These are phyloP conservation scores for Typha latifolia DNA, from an alignment of 176 grass and related monocot genomes.

Conservation along the genomic window DNA sequence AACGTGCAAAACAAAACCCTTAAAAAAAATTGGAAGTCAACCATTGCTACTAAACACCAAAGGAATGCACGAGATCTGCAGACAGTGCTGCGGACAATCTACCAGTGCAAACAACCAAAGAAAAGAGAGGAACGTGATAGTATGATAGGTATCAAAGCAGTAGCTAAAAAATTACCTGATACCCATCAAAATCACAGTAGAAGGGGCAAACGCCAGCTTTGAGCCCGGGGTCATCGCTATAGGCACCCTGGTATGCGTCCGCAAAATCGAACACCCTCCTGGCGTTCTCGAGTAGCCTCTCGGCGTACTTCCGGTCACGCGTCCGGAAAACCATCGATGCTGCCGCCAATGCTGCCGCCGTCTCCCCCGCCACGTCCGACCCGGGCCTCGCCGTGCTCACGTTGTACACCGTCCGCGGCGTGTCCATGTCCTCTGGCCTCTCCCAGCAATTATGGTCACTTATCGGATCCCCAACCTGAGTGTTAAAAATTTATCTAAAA, in stretches of 20 bases:
- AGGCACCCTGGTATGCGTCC: constrained; percentile 70
- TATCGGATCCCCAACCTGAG: constrained; percentile 72
- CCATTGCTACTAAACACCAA: too few relatives aligned
- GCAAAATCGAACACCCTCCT: constrained; percentile 66
- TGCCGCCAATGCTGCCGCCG: constrained; percentile 73
- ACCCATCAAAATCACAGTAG: constrained; percentile 92
- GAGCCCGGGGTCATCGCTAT: constrained; percentile 71
- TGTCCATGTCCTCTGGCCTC: constrained; percentile 97
- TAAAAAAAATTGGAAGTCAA: too few relatives aligned
- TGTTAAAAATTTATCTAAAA: background rate
- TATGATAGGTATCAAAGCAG: constrained; percentile 8
- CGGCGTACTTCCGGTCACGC: constrained; percentile 46
- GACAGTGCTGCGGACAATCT: too few relatives aligned
- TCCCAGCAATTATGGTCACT: constrained; percentile 87
- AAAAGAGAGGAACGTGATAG: background rate
- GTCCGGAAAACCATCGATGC: constrained; percentile 79
- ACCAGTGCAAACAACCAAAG: too few relatives aligned
- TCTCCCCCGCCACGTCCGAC: constrained; percentile 81
- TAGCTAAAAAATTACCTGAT: constrained; percentile 47
- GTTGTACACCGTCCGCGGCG: constrained; percentile 76
- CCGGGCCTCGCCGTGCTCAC: constrained; percentile 49
- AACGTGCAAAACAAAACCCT: too few relatives aligned
- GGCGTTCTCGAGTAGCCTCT: constrained; percentile 41
- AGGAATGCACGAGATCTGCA: too few relatives aligned
- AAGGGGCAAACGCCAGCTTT: constrained; percentile 69